Conservation (phyloP, 1,284 basidiomycete species). For the Xerocomus minutiporus region DNA sequence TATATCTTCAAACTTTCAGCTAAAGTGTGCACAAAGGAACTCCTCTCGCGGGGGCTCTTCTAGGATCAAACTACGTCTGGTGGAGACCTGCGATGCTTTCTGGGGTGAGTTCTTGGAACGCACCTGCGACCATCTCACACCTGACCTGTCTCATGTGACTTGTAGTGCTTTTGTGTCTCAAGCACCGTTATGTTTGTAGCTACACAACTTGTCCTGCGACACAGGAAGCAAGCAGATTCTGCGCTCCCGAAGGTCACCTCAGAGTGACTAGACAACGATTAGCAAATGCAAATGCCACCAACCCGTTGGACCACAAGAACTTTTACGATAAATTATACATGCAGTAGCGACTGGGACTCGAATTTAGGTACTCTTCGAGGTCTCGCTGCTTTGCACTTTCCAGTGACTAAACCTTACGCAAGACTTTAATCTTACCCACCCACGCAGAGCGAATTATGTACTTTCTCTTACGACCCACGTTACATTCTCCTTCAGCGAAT, state of each 20-base stretch:
- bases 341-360: background rate
- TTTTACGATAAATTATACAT: background rate
- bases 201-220: slow-evolving; percentile 3
- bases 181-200: slow-evolving; percentile 7
- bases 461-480: background rate
- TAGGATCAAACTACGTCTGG: slow-evolving; percentile 23
- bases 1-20: background rate
- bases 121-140: background rate
- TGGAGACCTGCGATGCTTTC: slow-evolving; percentile 27
- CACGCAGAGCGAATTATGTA: background rate
- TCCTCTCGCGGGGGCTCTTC: slow-evolving; percentile 26
- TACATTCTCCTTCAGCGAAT: slow-evolving; percentile 1
- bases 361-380: background rate
- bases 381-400: background rate
- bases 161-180: slow-evolving; percentile 12
- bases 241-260: background rate
- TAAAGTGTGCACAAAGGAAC: slow-evolving; percentile 14
- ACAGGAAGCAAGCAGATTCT: background rate
- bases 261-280: background rate
- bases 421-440: background rate
- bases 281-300: background rate
- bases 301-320: background rate
- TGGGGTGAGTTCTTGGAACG: slow-evolving; percentile 19
- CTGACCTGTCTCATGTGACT: slow-evolving; percentile 6
- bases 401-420: background rate